Percentiles rank a stretch among this genome's conserved stretches.
Evolutionary conservation across 805 yeast species (phyloP).

Genomic region (Saccharomycopsis malanga): DNA sequence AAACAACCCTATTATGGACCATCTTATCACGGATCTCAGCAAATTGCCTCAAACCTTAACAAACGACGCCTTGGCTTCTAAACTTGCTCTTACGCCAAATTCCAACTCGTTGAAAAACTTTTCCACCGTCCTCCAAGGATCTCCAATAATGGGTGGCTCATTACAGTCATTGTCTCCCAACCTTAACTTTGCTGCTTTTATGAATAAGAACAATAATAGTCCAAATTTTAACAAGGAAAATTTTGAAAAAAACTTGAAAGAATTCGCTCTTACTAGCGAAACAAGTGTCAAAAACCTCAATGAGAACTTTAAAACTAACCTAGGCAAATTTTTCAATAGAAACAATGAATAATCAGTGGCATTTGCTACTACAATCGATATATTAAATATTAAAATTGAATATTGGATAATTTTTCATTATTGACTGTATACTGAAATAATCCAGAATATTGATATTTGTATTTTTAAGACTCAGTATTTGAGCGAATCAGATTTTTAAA

Average conservation of each 20-base stretch:
- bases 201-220: slow-evolving; percentile 7
- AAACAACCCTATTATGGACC: slow-evolving; percentile 4
- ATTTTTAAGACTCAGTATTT: too few species aligned
- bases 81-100: slow-evolving; percentile 16
- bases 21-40: slow-evolving; percentile 10
- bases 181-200: slow-evolving; percentile 22
- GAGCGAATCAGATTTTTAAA: too few species aligned
- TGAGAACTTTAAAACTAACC: slow-evolving; percentile 50
- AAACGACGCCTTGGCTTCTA: background rate
- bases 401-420: too few species aligned
- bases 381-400: too few species aligned
- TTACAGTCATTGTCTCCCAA: slow-evolving; percentile 24
- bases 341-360: slow-evolving; percentile 23
- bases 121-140: slow-evolving; percentile 22
- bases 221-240: slow-evolving; percentile 27
- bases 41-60: slow-evolving; percentile 1
- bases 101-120: slow-evolving; percentile 20
- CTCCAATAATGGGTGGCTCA: slow-evolving; percentile 26
- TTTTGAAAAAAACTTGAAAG: slow-evolving; percentile 32
- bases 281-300: slow-evolving; percentile 56
- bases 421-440: too few species aligned
- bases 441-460: too few species aligned
- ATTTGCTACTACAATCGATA: too few species aligned
- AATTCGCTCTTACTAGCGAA: slow-evolving; percentile 43
- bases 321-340: slow-evolving; percentile 52